Conservation (phyloP, 352 stramenopile genomes). For the Elongisporangium anandrum region DNA sequence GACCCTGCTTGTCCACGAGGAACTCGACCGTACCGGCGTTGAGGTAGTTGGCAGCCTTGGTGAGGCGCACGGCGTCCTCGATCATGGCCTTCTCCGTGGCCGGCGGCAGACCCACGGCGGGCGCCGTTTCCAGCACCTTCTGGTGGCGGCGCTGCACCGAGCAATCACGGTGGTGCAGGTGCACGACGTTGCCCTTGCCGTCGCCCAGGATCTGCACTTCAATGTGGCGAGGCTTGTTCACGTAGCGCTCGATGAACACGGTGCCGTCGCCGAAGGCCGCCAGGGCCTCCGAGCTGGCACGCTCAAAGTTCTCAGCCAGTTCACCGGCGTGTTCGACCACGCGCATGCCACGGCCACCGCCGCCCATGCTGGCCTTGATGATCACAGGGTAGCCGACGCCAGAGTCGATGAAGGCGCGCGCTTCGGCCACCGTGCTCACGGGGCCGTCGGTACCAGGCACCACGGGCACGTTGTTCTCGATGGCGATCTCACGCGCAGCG, state of each 20-base stretch:
- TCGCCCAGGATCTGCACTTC: slow-evolving; percentile 98
- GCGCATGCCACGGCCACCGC: slow-evolving; percentile 96
- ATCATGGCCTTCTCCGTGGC: slow-evolving; percentile 91
- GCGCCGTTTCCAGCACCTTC: slow-evolving; percentile 96
- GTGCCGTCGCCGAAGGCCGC: slow-evolving; percentile 93
- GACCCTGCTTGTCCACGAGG: slow-evolving; percentile 91
- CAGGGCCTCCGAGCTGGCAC: slow-evolving; percentile 81
- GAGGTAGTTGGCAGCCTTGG: slow-evolving; percentile 90
- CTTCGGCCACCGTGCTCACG: slow-evolving; percentile 86
- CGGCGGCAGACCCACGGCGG: slow-evolving; percentile 77
- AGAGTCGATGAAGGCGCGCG: slow-evolving; percentile 87
- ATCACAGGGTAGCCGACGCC: slow-evolving; percentile 94
- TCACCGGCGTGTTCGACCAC: slow-evolving; percentile 83
- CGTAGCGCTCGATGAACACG: slow-evolving; percentile 96
- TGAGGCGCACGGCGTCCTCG: slow-evolving; percentile 89
- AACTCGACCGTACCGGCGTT: slow-evolving; percentile 99
- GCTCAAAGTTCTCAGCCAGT: slow-evolving; percentile 86
- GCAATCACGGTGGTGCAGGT: slow-evolving; percentile 97
- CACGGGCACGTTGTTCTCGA: slow-evolving; percentile 85
- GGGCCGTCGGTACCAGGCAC: slow-evolving; percentile 89
- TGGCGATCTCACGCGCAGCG: slow-evolving; percentile 83
- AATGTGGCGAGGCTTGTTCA: slow-evolving; percentile 95
- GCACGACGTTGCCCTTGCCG: slow-evolving; percentile 91
- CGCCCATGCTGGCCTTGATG: slow-evolving; percentile 98
- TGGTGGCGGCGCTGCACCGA: slow-evolving; percentile 97